These are phyloP conservation scores for Spergularia bocconei DNA, from an alignment of 148 eudicot species.

Conservation along the genomic window DNA sequence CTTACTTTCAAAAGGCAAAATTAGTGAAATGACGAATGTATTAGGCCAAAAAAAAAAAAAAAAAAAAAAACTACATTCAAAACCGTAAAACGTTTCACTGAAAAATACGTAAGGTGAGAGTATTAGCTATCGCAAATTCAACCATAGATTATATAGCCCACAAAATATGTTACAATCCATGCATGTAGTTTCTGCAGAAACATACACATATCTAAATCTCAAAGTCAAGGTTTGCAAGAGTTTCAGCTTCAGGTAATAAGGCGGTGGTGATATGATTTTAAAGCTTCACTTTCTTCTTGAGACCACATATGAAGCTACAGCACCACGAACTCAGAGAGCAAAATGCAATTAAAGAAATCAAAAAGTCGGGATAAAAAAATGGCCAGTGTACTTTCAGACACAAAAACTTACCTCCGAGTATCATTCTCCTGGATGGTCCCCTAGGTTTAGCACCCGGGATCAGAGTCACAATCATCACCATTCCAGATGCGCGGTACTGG, in stretches of 20 bases:
- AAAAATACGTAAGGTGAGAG: too few relatives aligned
- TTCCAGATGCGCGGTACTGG: slow-evolving; percentile 73
- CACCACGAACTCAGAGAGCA: background rate
- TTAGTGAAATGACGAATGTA: too few relatives aligned
- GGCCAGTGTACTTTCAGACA: background rate
- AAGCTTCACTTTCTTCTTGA: background rate
- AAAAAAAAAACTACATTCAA: too few relatives aligned
- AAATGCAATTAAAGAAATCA: background rate
- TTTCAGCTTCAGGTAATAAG: too few relatives aligned
- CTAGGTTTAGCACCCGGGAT: slow-evolving; percentile 40
- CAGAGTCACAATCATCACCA: slow-evolving; percentile 70
- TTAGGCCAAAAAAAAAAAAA: too few relatives aligned
- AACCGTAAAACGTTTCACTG: too few relatives aligned
- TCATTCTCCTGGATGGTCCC: slow-evolving; percentile 16
- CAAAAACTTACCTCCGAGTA: slow-evolving; percentile 29
- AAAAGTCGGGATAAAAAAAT: background rate
- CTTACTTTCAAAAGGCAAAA: too few relatives aligned
- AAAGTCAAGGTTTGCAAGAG: background rate
- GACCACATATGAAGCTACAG: background rate
- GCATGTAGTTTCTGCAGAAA: background rate
- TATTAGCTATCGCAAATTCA: too few relatives aligned
- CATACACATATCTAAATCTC: background rate
- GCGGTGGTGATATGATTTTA: too few relatives aligned
- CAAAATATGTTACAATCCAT: background rate
- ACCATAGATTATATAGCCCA: background rate